These are phyloP conservation scores for Neodidymelliopsis sp. DNA, from an alignment of 2,329 filamentous ascomycete genomes.

Conservation along the genomic window DNA sequence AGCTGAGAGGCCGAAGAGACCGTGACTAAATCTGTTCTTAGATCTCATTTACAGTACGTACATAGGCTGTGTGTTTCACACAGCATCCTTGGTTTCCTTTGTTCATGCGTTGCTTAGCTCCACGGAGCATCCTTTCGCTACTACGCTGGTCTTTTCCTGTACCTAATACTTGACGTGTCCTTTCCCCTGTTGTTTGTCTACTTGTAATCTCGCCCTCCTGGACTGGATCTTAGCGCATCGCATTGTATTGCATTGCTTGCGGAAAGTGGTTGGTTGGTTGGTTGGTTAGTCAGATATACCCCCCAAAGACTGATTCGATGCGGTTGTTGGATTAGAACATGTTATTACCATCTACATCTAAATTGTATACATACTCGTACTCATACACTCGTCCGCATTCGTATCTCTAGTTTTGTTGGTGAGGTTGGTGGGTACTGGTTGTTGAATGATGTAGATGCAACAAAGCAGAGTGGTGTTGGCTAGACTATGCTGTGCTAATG, in stretches of 20 bases:
- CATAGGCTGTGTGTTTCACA: neutral
- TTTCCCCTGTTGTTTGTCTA: neutral
- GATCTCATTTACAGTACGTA: neutral
- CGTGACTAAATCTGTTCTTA: constrained; percentile 10
- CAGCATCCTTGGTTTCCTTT: constrained; percentile 15
- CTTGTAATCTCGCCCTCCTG: constrained; percentile 4
- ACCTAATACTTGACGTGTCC: constrained; percentile 27
- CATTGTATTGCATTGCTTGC: constrained; percentile 18
- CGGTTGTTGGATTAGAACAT: too few relatives aligned
- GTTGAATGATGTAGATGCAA: too few relatives aligned
- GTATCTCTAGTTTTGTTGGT: too few relatives aligned
- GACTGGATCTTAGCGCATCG: constrained; percentile 1
- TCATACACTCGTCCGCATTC: too few relatives aligned
- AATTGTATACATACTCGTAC: constrained; percentile 13
- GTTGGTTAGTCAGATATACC: too few relatives aligned
- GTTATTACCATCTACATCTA: constrained; percentile 20
- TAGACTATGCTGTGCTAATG: too few relatives aligned
- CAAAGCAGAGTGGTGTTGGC: too few relatives aligned
- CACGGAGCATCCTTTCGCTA: constrained; percentile 13
- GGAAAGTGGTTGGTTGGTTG: constrained; percentile 30
- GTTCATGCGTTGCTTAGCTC: constrained; percentile 15
- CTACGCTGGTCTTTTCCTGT: constrained; percentile 10
- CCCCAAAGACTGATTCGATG: constrained; percentile 26
- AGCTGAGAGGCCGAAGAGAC: constrained; percentile 25
- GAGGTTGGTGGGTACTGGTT: too few relatives aligned